These are phyloP conservation scores for Malus asiatica DNA, from an alignment of 306 rosid species.

Conservation along the genomic window DNA sequence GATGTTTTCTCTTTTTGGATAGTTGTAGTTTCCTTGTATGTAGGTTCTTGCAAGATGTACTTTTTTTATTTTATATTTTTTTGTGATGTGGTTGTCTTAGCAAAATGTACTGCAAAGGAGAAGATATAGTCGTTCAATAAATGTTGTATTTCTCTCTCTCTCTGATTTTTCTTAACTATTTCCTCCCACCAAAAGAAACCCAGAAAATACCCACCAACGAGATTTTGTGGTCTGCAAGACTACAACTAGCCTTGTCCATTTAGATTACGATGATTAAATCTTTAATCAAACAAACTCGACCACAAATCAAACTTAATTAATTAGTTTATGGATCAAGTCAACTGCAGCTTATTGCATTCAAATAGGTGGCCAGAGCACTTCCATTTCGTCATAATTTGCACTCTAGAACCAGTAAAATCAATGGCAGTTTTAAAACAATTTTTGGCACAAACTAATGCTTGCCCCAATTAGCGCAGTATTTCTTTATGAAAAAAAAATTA, in stretches of 20 bases:
- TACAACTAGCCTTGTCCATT: neutral
- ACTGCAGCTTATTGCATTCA: neutral
- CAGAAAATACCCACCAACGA: neutral
- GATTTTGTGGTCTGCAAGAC: neutral
- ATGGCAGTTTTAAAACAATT: neutral
- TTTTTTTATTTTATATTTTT: no score
- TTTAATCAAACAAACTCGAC: neutral
- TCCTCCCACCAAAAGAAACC: neutral
- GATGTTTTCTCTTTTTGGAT: neutral
- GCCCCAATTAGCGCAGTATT: neutral
- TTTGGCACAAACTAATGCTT: constrained; percentile 5
- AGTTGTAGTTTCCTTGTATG: neutral
- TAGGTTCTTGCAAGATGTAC: no score
- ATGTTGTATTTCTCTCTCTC: neutral
- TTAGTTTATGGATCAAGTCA: neutral
- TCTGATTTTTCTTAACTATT: neutral
- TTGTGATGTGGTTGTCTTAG: neutral
- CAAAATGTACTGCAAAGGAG: neutral
- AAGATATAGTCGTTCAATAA: neutral
- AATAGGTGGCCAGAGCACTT: neutral
- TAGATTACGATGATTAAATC: neutral
- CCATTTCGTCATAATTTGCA: neutral
- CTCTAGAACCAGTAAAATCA: neutral
- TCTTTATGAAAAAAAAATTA: no score
- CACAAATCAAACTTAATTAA: neutral